Conservation (phyloP, 169 alveolate genomes). For the Toxoplasma gondii region DNA sequence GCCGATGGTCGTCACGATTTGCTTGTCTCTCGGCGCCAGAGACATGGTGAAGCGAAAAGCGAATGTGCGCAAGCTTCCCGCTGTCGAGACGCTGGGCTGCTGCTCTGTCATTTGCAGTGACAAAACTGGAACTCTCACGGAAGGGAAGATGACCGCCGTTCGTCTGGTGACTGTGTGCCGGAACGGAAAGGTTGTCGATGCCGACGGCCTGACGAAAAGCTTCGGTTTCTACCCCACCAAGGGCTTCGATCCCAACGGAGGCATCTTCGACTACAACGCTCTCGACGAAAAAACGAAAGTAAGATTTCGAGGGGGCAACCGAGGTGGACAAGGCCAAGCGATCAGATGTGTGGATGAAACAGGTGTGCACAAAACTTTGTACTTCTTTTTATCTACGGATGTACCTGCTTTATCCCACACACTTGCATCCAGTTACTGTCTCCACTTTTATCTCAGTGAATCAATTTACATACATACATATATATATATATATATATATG, state of each 20-base stretch:
- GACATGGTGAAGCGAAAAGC: conserved; percentile 93
- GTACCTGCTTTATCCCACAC: too few species aligned
- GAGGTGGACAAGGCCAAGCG: too few species aligned
- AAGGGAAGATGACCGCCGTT: conserved; percentile 94
- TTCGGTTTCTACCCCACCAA: conserved; percentile 86
- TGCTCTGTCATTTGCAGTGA: conserved; percentile 97
- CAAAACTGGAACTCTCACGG: conserved; percentile 98
- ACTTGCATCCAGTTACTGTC: too few species aligned
- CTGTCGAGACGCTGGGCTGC: conserved; percentile 98
- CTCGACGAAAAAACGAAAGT: conserved; percentile 68
- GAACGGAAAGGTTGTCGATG: conserved; percentile 57
- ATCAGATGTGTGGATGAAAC: background rate
- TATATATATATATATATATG: too few species aligned
- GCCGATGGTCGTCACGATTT: conserved; percentile 97
- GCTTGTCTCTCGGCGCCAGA: conserved; percentile 93
- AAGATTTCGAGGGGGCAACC: background rate
- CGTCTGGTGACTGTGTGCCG: conserved; percentile 82
- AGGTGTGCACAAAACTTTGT: background rate
- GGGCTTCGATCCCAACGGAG: conserved; percentile 90
- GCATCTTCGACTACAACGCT: conserved; percentile 79
- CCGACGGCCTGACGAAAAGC: conserved; percentile 69
- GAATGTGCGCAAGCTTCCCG: conserved; percentile 91
- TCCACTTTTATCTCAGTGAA: too few species aligned
- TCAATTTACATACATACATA: too few species aligned
- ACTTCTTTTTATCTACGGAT: too few species aligned